phyloP scores from a whole-genome alignment of 2,329 filamentous ascomycete genomes.

The Cladosporium colombiae region DNA sequence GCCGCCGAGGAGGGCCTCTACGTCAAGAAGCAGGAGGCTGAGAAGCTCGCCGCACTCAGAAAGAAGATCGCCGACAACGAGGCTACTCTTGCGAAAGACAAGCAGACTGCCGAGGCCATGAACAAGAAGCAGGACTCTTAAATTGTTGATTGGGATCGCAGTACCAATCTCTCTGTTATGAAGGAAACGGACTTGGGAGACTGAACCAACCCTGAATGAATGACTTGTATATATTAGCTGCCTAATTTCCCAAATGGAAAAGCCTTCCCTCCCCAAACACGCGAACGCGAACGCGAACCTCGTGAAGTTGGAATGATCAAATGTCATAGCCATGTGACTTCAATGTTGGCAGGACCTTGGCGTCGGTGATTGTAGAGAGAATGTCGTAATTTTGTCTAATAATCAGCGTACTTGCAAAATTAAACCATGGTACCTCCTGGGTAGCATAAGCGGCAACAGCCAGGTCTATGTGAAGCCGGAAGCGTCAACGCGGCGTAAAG shows the following conservation, averaged over 20 bases:
- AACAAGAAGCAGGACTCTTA: conserved; percentile 23
- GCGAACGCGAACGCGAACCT: not conserved
- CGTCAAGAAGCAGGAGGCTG: conserved; percentile 83
- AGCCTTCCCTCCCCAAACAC: not conserved
- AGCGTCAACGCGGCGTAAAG: not conserved
- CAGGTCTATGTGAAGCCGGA: not conserved
- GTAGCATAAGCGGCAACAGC: not conserved
- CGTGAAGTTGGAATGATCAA: not conserved
- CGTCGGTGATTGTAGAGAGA: not conserved
- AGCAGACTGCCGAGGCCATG: conserved; percentile 31
- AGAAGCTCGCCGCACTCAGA: conserved; percentile 61
- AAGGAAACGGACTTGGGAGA: not conserved
- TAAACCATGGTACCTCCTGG: not conserved
- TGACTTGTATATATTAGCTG: conserved; percentile 2
- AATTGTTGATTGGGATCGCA: not conserved
- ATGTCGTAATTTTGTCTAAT: not conserved
- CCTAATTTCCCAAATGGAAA: not conserved
- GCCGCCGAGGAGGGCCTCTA: conserved; percentile 80
- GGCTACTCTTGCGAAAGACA: conserved; percentile 34
- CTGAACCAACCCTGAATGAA: not conserved
- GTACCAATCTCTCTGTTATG: not conserved
- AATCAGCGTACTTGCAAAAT: not conserved
- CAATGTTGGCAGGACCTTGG: not conserved
- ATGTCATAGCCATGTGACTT: not conserved
- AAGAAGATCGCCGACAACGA: conserved; percentile 38